Conservation (phyloP, 2,329 filamentous ascomycete genomes). For the Anisogramma anomala region DNA sequence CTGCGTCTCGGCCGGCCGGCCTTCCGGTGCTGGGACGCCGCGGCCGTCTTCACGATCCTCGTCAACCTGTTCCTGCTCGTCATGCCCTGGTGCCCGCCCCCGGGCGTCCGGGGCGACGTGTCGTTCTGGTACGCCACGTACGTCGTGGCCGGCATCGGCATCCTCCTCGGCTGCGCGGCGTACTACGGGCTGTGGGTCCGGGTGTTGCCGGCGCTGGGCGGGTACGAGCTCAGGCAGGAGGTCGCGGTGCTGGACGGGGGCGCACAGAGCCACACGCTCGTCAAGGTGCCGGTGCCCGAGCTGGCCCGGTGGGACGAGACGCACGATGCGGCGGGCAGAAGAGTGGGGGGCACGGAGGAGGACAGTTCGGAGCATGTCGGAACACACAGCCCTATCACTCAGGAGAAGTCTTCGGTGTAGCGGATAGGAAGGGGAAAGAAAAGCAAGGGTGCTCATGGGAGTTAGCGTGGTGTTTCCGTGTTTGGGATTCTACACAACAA, state of each 20-base stretch:
- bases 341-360: neutral
- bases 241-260: constrained; percentile 25
- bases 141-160: constrained; percentile 48
- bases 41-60: constrained; percentile 47
- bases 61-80: constrained; percentile 51
- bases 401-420: neutral
- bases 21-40: constrained; percentile 48
- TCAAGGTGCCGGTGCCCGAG: constrained; percentile 33
- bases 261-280: constrained; percentile 34
- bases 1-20: constrained; percentile 35
- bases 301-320: constrained; percentile 33
- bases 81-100: constrained; percentile 63
- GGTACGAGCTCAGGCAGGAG: constrained; percentile 7
- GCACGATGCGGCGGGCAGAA: constrained; percentile 20
- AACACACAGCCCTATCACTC: constrained; percentile 26
- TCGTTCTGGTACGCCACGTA: constrained; percentile 68
- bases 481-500: no score
- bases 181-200: constrained; percentile 35
- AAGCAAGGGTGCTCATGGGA: no score
- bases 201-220: neutral
- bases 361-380: constrained; percentile 16
- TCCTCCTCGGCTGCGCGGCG: constrained; percentile 35
- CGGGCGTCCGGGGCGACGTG: constrained; percentile 49
- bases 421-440: neutral
- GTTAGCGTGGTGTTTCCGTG: no score